A percentile compares a stretch with the other conserved stretches of the same genome.
phyloP scores from a whole-genome alignment of 148 eudicot genomes.

The Rhododendron ovatum region DNA sequence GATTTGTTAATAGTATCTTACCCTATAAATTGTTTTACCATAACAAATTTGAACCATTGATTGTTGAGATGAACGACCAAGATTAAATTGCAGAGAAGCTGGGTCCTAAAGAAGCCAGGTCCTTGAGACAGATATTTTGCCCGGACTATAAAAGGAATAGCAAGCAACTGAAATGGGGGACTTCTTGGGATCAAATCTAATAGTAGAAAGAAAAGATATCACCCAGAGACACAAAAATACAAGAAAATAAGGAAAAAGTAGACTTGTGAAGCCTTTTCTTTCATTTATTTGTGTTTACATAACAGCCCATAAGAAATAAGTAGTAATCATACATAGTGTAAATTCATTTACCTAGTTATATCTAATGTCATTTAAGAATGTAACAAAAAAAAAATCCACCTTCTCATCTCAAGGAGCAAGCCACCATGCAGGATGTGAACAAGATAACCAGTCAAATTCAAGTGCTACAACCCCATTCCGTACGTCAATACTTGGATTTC shows the following conservation, averaged over 20 bases:
- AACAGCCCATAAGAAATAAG: background rate
- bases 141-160: too few species aligned
- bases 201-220: background rate
- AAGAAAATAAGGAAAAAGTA: background rate
- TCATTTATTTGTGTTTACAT: background rate
- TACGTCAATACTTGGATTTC: background rate
- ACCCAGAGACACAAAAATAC: background rate
- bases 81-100: too few species aligned
- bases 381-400: background rate
- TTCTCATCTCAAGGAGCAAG: background rate
- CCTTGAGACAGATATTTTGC: too few species aligned
- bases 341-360: background rate
- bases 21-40: too few species aligned
- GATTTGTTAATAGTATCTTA: background rate
- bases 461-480: background rate
- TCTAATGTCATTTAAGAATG: background rate
- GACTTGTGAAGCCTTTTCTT: background rate
- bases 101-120: too few species aligned
- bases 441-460: background rate
- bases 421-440: background rate
- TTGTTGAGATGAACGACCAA: too few species aligned
- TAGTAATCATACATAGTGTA: background rate
- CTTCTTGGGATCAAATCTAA: background rate
- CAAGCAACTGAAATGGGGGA: background rate
- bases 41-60: background rate